Base-by-base conservation (phyloP, 441 rosid species). In the Bruguiera hainesii region DNA sequence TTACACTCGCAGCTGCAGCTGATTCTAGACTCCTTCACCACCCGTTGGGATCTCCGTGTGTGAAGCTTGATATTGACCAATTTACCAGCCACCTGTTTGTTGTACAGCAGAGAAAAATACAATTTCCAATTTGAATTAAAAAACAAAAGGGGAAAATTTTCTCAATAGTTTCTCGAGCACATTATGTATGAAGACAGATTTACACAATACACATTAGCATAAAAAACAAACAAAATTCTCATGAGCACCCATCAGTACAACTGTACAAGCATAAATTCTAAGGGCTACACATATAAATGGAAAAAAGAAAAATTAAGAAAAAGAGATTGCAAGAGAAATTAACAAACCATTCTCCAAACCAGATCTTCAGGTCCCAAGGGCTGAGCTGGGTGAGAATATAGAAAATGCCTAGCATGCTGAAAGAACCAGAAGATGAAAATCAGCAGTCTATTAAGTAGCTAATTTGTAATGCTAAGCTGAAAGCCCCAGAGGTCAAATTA, bases 361-460 rank as follows among this genome's bases (percentile, higher is more conserved):
- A 91, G 79, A 82, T 89, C 99, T 82, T 94, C 98, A 9, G 98
- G 96, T 73, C 99, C 99, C 82, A 88, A 72, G 19, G 90, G 94
- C 73, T 80, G 96, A 71, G 98, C 97, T 64, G 97, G 98, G 76
- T 76, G 86, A 61, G 98, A 89, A 79, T 88, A 91, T 28, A 94
- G 15, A 70, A 91, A 91, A 83, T 94, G 92, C 75, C 80, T 82
- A 6, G 96, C 82, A 78, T 84, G 82, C 97, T 91, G 88, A 37
- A 75, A 71, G 31, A 73, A 52, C n/a, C 42, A 56, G 57, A 72
- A 64, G 2, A 61, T 29, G 4, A 73, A 46, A 28, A 30, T 67
- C 69, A 70, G 60, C 33, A 56, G 64, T 28, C 18, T 56, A 16
- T 57, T 28, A 33, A 28, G 18, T 46, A 57, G 26, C 28, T n/a